phyloP scores from a whole-genome alignment of 495 filamentous ascomycete species.

The Trichoderma gamsii region DNA sequence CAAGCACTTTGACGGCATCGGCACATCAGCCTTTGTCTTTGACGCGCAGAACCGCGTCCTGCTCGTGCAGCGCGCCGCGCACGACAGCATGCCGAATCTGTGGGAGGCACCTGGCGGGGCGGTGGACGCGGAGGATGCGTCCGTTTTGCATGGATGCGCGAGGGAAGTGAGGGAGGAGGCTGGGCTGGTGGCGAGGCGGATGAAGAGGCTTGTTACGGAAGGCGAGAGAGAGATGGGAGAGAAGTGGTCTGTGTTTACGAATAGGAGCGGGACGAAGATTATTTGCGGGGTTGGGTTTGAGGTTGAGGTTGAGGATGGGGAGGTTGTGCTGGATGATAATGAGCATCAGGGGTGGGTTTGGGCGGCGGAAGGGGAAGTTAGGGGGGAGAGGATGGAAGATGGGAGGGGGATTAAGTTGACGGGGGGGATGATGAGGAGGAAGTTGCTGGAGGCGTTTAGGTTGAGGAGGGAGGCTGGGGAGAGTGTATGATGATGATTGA shows the following conservation, averaged over 20 bases:
- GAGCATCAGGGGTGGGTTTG: constrained; percentile 40
- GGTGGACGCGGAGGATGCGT: constrained; percentile 43
- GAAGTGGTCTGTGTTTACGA: constrained; percentile 30
- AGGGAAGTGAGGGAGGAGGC: constrained; percentile 55
- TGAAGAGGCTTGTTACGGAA: constrained; percentile 34
- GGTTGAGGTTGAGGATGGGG: constrained; percentile 29
- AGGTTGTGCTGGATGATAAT: constrained; percentile 36
- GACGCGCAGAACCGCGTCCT: constrained; percentile 31
- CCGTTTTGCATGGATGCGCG: constrained; percentile 41
- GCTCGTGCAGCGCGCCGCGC: constrained; percentile 45
- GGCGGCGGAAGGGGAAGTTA: constrained; percentile 40
- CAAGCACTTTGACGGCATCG: constrained; percentile 19
- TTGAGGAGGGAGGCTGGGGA: constrained; percentile 20
- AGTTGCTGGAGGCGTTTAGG: constrained; percentile 29
- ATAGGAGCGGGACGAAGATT: constrained; percentile 28
- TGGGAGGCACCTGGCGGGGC: constrained; percentile 56
- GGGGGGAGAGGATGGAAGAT: constrained; percentile 23
- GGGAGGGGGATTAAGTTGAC: constrained; percentile 30
- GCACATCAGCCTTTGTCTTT: constrained; percentile 36
- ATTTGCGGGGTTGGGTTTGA: constrained; percentile 32
- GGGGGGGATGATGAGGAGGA: constrained; percentile 22
- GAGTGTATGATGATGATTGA: not conserved
- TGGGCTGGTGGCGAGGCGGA: constrained; percentile 32
- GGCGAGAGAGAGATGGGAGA: constrained; percentile 19
- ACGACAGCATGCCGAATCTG: constrained; percentile 42